A percentile compares a stretch with the other conserved stretches of the same genome.
These are phyloP conservation scores for Fraxinus baroniana DNA, from an alignment of 305 asterid species.

Conservation along the genomic window DNA sequence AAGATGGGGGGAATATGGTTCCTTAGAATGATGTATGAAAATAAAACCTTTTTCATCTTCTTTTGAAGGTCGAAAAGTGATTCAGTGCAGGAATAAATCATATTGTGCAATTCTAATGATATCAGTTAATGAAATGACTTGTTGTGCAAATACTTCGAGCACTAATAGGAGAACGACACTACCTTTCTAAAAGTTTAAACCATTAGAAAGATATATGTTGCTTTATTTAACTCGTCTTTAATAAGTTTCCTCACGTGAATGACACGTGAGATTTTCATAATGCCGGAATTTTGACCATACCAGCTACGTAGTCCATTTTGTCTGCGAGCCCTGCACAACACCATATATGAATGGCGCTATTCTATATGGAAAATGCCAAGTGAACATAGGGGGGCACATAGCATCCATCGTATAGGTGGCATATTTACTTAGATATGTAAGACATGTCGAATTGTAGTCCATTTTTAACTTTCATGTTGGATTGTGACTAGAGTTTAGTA, in stretches of 20 bases:
- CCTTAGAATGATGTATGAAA: slow-evolving; percentile 28
- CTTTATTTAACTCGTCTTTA: not conserved
- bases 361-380: too few relatives aligned
- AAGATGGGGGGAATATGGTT: slow-evolving; percentile 36
- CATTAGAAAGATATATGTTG: not conserved
- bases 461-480: too few relatives aligned
- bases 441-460: too few relatives aligned
- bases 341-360: too few relatives aligned
- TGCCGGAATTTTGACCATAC: too few relatives aligned
- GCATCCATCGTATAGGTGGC: too few relatives aligned
- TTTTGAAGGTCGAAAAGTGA: slow-evolving; percentile 20
- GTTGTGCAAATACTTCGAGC: not conserved
- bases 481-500: too few relatives aligned
- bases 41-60: slow-evolving; percentile 10
- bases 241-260: not conserved
- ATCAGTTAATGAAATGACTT: not conserved
- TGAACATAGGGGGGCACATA: too few relatives aligned
- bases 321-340: too few relatives aligned
- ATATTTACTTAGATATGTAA: too few relatives aligned
- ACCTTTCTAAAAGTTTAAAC: not conserved
- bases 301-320: not conserved
- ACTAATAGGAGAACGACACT: not conserved
- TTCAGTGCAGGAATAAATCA: not conserved
- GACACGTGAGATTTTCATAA: not conserved
- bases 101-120: not conserved